Evolutionary conservation across 306 rosid genomes (phyloP).

Genomic region (Pueraria montana): DNA sequence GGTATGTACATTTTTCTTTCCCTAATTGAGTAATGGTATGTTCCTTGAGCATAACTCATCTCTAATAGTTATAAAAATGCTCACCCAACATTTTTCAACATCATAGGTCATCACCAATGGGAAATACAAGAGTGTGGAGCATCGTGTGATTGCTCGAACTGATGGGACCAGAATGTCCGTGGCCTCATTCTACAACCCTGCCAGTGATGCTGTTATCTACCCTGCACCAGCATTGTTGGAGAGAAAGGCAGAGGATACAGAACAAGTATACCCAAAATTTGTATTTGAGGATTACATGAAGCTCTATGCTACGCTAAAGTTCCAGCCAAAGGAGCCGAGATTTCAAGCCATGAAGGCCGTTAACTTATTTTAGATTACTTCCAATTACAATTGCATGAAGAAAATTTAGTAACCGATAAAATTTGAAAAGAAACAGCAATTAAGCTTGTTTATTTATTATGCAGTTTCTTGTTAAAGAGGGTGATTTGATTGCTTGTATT

Average conservation of each 20-base stretch:
- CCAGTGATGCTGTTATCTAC: slow-evolving; percentile 72
- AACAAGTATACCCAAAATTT: neutral
- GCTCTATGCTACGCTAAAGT: neutral
- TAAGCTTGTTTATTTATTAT: neutral
- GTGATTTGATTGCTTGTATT: too few species aligned
- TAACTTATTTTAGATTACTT: neutral
- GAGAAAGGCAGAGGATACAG: slow-evolving; percentile 37
- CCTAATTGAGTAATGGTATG: neutral
- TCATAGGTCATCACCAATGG: slow-evolving; percentile 76
- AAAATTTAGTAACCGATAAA: too few species aligned
- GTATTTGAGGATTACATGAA: slow-evolving; percentile 1
- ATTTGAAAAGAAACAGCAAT: too few species aligned
- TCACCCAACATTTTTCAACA: neutral
- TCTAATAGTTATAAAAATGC: too few species aligned
- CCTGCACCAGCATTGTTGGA: slow-evolving; percentile 74
- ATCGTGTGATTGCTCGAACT: slow-evolving; percentile 72
- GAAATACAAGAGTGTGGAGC: slow-evolving; percentile 81
- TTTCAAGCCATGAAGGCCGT: neutral
- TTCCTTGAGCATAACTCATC: too few species aligned
- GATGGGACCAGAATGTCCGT: slow-evolving; percentile 74
- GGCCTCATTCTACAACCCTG: slow-evolving; percentile 86
- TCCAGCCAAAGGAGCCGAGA: neutral
- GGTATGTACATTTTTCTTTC: slow-evolving; percentile 38
- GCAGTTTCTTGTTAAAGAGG: too few species aligned
- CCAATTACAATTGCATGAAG: neutral